phyloP scores from a whole-genome alignment of 371 early-diverging fungal genomes.

The Cladochytrium tenue region DNA sequence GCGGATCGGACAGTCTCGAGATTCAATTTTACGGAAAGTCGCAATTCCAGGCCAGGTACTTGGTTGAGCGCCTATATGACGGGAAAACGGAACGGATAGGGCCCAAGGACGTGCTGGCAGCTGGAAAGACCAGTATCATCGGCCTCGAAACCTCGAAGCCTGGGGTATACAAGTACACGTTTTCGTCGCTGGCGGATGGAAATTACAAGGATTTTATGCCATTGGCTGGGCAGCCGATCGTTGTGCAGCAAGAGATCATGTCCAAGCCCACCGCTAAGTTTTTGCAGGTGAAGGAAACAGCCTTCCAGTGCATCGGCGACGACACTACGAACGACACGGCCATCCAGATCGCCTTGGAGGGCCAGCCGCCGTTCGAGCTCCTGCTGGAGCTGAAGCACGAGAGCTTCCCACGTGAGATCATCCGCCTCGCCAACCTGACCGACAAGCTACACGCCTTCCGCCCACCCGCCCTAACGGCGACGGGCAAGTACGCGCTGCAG shows the following conservation, averaged over 20 bases:
- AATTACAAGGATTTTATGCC: constrained; percentile 32
- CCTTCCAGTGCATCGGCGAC: constrained; percentile 34
- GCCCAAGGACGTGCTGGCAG: constrained; percentile 8
- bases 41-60: constrained; percentile 37
- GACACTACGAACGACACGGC: constrained; percentile 18
- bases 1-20: constrained; percentile 26
- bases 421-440: constrained; percentile 18
- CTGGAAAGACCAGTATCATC: constrained; percentile 16
- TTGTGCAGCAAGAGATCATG: constrained; percentile 28
- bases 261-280: constrained; percentile 34
- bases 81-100: constrained; percentile 1
- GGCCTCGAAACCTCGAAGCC: constrained; percentile 29
- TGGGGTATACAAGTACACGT: constrained; percentile 34
- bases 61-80: constrained; percentile 1
- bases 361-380: constrained; percentile 38
- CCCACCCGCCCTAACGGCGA: constrained; percentile 26
- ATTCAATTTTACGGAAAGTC: constrained; percentile 36
- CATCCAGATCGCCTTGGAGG: constrained; percentile 29
- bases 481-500: constrained; percentile 36
- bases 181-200: constrained; percentile 37
- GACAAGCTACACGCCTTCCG: constrained; percentile 18
- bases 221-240: background rate
- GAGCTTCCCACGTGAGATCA: constrained; percentile 26
- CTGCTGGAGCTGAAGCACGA: constrained; percentile 40
- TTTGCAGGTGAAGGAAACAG: constrained; percentile 22